Evolutionary conservation across 805 yeast species (phyloP).

Genomic region (Spathaspora gorwiae): DNA sequence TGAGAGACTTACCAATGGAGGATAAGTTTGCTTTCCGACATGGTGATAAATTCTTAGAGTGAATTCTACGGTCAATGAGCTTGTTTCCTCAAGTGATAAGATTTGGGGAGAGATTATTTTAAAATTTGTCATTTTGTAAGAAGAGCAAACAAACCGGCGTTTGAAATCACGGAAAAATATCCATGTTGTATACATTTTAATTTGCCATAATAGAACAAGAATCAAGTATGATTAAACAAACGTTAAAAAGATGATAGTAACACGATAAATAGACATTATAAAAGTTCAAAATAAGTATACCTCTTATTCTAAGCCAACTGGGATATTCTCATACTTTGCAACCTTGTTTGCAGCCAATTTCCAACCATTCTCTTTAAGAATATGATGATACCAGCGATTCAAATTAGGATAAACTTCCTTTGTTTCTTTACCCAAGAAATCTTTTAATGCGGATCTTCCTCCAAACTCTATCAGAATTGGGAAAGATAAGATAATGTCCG

Average conservation of each 20-base stretch:
- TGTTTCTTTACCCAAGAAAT: slow-evolving; percentile 31
- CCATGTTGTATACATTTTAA: too few species aligned
- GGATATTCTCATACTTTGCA: not conserved
- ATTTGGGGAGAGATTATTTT: too few species aligned
- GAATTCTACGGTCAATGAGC: not conserved
- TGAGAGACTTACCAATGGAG: slow-evolving; percentile 19
- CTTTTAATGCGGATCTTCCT: slow-evolving; percentile 24
- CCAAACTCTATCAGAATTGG: slow-evolving; percentile 30
- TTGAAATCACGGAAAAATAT: too few species aligned
- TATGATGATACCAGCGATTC: slow-evolving; percentile 17
- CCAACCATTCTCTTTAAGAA: slow-evolving; percentile 9
- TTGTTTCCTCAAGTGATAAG: too few species aligned
- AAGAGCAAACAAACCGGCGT: too few species aligned
- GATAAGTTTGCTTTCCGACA: slow-evolving; percentile 13
- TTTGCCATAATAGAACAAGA: too few species aligned
- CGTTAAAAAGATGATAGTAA: too few species aligned
- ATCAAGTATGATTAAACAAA: too few species aligned
- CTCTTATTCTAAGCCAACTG: too few species aligned
- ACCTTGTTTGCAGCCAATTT: slow-evolving; percentile 5
- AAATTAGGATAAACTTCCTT: slow-evolving; percentile 25
- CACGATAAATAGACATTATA: too few species aligned
- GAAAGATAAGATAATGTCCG: slow-evolving; percentile 52
- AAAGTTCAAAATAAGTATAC: too few species aligned
- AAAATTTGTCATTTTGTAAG: too few species aligned
- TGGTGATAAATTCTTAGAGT: not conserved